Conservation (phyloP, 768 basidiomycete genomes). For the Mycena latifolia region DNA sequence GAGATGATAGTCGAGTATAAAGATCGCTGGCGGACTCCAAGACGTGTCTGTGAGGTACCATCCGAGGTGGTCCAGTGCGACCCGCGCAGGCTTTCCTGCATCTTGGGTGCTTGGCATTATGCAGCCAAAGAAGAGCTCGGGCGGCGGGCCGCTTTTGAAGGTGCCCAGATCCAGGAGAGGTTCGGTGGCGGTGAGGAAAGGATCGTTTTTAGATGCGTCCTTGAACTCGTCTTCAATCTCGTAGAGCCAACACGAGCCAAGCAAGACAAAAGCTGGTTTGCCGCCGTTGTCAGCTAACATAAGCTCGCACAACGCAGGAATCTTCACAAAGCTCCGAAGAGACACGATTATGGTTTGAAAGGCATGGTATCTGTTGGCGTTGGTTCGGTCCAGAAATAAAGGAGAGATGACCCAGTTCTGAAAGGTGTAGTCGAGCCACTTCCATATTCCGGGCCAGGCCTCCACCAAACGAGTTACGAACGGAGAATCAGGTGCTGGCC, state of each 20-base stretch:
- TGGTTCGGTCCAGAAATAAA: slow-evolving; percentile 11
- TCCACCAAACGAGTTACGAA: slow-evolving; percentile 24
- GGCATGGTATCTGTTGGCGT: slow-evolving; percentile 19
- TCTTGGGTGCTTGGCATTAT: slow-evolving; percentile 28
- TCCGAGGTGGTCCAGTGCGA: slow-evolving; percentile 27
- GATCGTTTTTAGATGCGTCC: slow-evolving; percentile 2
- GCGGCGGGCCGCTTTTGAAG: slow-evolving; percentile 17
- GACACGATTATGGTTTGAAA: slow-evolving; percentile 26
- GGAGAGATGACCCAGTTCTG: slow-evolving; percentile 33
- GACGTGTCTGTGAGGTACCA: slow-evolving; percentile 28
- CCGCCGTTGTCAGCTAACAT: slow-evolving; percentile 22
- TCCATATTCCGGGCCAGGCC: slow-evolving; percentile 32
- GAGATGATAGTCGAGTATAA: slow-evolving; percentile 35
- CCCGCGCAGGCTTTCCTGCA: slow-evolving; percentile 26
- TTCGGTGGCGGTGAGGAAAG: slow-evolving; percentile 26
- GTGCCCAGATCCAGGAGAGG: slow-evolving; percentile 35
- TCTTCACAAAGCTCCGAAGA: slow-evolving; percentile 35
- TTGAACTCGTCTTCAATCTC: slow-evolving; percentile 34
- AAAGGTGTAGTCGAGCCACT: slow-evolving; percentile 34
- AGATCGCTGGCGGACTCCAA: slow-evolving; percentile 25
- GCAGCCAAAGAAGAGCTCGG: slow-evolving; percentile 31
- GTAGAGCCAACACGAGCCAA: slow-evolving; percentile 36
- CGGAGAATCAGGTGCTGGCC: slow-evolving; percentile 27
- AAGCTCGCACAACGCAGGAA: slow-evolving; percentile 27
- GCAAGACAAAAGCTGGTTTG: slow-evolving; percentile 21